phyloP scores from a whole-genome alignment of 2,329 filamentous ascomycete genomes.

The Colletotrichum cuscutae region DNA sequence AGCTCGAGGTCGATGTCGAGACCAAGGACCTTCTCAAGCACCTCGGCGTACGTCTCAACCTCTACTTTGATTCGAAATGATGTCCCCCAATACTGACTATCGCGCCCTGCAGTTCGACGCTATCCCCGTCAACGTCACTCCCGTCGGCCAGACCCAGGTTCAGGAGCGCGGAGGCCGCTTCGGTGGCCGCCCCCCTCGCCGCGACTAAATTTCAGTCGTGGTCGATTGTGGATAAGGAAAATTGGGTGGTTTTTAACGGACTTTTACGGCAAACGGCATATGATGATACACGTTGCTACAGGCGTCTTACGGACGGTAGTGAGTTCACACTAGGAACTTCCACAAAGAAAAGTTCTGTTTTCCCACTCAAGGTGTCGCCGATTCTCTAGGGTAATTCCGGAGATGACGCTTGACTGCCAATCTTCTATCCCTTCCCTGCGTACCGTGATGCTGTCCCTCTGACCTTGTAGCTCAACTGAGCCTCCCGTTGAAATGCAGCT shows the following conservation, averaged over 20 bases:
- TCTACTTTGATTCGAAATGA: too few species aligned
- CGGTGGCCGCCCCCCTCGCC: constrained; percentile 68
- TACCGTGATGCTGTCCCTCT: constrained; percentile 38
- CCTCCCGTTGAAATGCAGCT: too few species aligned
- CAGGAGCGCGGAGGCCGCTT: constrained; percentile 83
- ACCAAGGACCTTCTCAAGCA: constrained; percentile 99
- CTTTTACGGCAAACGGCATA: constrained; percentile 55
- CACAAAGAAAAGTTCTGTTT: constrained; percentile 62
- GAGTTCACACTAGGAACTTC: constrained; percentile 69
- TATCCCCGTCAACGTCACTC: constrained; percentile 95
- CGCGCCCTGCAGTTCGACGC: constrained; percentile 81
- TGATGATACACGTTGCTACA: constrained; percentile 48
- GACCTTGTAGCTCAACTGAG: background rate
- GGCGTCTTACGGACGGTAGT: constrained; percentile 68
- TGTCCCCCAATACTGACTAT: constrained; percentile 41
- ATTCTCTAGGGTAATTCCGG: constrained; percentile 69
- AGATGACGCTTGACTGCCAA: constrained; percentile 96
- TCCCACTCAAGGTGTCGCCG: constrained; percentile 87
- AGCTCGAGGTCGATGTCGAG: constrained; percentile 95
- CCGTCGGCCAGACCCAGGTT: constrained; percentile 88
- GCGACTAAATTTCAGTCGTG: constrained; percentile 50
- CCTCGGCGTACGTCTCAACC: constrained; percentile 77
- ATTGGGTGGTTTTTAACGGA: constrained; percentile 40
- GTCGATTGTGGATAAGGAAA: constrained; percentile 17
- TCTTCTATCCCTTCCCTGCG: constrained; percentile 44